Evolutionary conservation across 306 rosid genomes (phyloP), one percentile per base, ranked within the genome.

Genomic region (Glycine soja): DNA sequence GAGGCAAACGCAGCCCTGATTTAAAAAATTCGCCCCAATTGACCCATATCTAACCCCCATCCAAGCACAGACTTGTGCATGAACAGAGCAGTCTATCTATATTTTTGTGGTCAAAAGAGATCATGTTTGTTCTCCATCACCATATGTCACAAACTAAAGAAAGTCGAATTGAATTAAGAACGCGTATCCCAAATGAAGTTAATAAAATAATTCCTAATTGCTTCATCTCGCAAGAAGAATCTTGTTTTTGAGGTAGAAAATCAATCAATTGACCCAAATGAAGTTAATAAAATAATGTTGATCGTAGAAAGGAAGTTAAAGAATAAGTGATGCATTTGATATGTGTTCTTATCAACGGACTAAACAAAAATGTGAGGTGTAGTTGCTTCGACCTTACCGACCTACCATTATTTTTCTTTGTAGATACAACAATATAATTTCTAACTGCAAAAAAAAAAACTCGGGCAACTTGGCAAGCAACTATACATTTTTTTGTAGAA

Each of bases 401-500:
- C 32, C 46, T 16, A 74, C 73, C 38, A 70, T 56, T 70, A 14
- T n/a, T 51, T 80, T 36, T 32, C 52, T 74, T 61, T 48, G 14
- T 74, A 84, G 34, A 58, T 57, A 67, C 73, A 73, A 72, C 34
- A 52, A 66, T 10, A 3, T 24, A 24, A 24, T 47, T 32, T 56
- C 62, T 9, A n/a, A 80, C 42, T 10, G 2, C 58, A 48, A 19
- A 24, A 24, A 24, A 57, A 74, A 10, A 42, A 45, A 79, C 34
- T 84, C 48, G 62, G 70, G 10, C 34, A 64, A 54, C 36, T 63
- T 16, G 32, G 15, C 63, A 70, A 51, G 8, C 15, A 76, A 72
- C 58, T 85, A 53, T 85, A 85, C 88, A 85, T 4, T 52, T 8
- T 19, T 24, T 24, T 24, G 30, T 24, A 2, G 12, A 68, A 70